Conservation (phyloP, 306 rosid genomes). For the Benincasa hispida region DNA sequence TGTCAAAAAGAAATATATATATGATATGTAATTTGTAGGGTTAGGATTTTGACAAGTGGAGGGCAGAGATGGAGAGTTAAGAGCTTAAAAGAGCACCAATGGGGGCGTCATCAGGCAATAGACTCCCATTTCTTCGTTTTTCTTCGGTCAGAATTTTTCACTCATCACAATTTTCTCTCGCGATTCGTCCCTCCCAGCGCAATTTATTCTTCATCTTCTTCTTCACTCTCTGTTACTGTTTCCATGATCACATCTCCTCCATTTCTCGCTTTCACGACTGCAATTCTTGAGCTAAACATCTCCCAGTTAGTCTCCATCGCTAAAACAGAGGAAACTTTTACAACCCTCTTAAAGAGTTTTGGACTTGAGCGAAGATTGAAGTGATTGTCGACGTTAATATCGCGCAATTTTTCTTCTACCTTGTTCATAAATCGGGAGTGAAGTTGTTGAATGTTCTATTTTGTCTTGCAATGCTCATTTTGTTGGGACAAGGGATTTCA, state of each 20-base stretch:
- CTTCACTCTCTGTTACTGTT: background rate
- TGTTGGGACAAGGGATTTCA: background rate
- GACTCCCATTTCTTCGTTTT: background rate
- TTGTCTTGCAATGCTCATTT: background rate
- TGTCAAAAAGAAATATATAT: too few species aligned
- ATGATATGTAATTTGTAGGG: background rate
- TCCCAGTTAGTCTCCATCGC: background rate
- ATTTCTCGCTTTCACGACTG: background rate
- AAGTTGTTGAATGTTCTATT: background rate
- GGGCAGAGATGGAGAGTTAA: background rate
- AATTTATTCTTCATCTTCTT: background rate
- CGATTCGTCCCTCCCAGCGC: background rate
- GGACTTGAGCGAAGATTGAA: background rate
- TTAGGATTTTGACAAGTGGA: background rate
- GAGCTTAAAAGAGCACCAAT: background rate
- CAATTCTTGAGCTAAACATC: background rate
- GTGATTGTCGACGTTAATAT: background rate
- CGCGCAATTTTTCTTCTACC: background rate
- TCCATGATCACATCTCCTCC: background rate
- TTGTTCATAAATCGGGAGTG: background rate
- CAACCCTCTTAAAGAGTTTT: background rate
- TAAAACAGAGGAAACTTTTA: background rate
- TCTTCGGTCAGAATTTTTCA: background rate
- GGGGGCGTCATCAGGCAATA: background rate
- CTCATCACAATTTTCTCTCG: background rate